Evolutionary conservation across 257 asterid genomes (phyloP), one percentile per base, ranked within the genome.

Genomic region (Scutellaria minor): DNA sequence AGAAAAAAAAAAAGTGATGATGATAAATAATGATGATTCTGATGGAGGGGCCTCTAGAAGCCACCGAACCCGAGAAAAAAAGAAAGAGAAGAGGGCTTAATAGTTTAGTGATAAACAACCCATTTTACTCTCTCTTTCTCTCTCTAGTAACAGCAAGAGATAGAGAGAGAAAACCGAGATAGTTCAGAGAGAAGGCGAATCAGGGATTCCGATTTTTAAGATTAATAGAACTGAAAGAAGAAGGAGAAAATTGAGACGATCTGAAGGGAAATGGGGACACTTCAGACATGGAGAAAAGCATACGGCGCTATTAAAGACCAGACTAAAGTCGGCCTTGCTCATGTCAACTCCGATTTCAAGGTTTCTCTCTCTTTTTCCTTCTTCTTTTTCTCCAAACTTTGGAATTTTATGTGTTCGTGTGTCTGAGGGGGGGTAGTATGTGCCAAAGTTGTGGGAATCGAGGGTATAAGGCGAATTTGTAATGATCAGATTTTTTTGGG

Each of bases 271-370:
- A 90, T 91, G 97, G 97, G 90, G 72, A 88, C 97, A 59, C 93
- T 91, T 81, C 97, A 90, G 86, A 78, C 87, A 77, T 90, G 96
- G 97, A 81, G 98, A 74, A 94, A 94, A 80, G 96, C 92, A 0
- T 89, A 89, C 72, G 98, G 98, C 40, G 92, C 98, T 67, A 77
- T 94, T 35, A 94, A 94, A 82, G 98, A 94, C 88, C 90, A 84
- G 20, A 94, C 98, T 22, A 91, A 85, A 78, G 94, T 94, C 72
- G 97, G 97, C 55, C 96, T 94, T 61, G 98, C 96, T 57, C 97
- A 89, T 73, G 96, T 94, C 81, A 94, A 94, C 84, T 91, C 97
- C 85, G 98, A 94, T 89, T 94, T 89, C 87, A 94, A 89, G 96
- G 98, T 93, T 41, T 71, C 31, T 64, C 57, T 50, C 47, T 22